Percentiles rank a stretch among this genome's conserved stretches.
These are phyloP conservation scores for Hsuehochloa calcarea DNA, from an alignment of 176 grass and related monocot genomes.

Conservation along the genomic window DNA sequence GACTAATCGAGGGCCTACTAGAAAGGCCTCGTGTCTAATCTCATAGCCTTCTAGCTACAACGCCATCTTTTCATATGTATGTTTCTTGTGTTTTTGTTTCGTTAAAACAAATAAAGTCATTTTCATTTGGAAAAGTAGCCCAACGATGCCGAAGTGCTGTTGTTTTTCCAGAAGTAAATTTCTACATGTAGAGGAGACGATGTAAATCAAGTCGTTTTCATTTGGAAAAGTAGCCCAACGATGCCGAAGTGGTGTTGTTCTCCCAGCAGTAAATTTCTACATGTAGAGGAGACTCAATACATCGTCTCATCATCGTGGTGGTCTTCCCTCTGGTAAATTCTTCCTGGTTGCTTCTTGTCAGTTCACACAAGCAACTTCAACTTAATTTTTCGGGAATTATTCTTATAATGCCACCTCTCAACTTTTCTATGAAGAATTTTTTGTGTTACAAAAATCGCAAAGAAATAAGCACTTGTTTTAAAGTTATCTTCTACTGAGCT, in stretches of 20 bases:
- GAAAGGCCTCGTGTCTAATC: conserved; percentile 22
- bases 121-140: conserved; percentile 27
- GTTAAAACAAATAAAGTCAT: conserved; percentile 20
- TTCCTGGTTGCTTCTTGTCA: neutral
- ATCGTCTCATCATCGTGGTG: neutral
- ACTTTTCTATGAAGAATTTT: neutral
- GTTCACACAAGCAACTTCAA: neutral
- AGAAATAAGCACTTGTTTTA: neutral
- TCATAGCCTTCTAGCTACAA: neutral
- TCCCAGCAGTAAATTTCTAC: conserved; percentile 13
- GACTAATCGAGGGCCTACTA: conserved; percentile 19
- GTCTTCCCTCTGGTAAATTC: neutral
- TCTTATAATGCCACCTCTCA: neutral
- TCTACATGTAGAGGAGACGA: neutral
- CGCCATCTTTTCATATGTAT: conserved; percentile 26
- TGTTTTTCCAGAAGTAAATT: conserved; percentile 1
- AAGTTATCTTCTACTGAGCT: neutral
- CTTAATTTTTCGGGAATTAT: neutral
- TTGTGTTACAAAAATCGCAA: neutral
- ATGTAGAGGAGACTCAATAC: neutral
- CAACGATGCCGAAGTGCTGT: neutral
- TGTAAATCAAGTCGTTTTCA: conserved; percentile 36
- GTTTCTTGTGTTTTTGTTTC: conserved; percentile 11
- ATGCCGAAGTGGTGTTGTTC: neutral
- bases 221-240: neutral